Conservation (phyloP, 164 flowering plant species). For the Taxillus chinensis region DNA sequence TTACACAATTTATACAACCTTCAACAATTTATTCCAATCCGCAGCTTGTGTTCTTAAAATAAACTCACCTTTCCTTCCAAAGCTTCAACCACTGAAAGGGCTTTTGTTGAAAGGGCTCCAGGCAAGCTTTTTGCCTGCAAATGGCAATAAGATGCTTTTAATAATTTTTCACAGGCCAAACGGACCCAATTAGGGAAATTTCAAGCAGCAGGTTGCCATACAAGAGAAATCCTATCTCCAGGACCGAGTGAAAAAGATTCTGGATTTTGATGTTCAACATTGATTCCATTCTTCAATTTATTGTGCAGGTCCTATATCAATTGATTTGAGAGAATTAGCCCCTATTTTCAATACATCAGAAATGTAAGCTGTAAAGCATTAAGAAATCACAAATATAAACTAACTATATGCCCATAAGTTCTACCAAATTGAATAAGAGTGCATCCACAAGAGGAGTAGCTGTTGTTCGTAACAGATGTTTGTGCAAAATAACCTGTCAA, state of each 20-base stretch:
- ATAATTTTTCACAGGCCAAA: background rate
- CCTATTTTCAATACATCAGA: background rate
- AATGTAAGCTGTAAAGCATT: background rate
- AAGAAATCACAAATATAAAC: background rate
- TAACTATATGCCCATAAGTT: background rate
- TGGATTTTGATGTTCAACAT: constrained; percentile 40
- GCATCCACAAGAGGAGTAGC: constrained; percentile 66
- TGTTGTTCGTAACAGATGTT: constrained; percentile 70
- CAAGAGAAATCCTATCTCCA: constrained; percentile 63
- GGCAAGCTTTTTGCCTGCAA: constrained; percentile 67
- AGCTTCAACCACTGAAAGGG: constrained; percentile 56
- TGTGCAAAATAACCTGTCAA: constrained; percentile 68
- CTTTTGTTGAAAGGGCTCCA: constrained; percentile 62
- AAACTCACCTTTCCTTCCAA: constrained; percentile 83
- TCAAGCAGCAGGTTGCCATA: constrained; percentile 24
- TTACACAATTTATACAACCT: no score
- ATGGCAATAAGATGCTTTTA: background rate
- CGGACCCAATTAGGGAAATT: background rate
- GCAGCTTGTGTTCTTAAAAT: background rate
- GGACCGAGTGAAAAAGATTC: constrained; percentile 43
- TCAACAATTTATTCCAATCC: no score
- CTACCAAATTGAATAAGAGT: constrained; percentile 65
- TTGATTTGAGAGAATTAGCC: constrained; percentile 1
- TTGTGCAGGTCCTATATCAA: constrained; percentile 56
- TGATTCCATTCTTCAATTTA: constrained; percentile 78